Evolutionary conservation across 495 filamentous ascomycete species (phyloP).

Genomic region (Penicillium subrubescens): DNA sequence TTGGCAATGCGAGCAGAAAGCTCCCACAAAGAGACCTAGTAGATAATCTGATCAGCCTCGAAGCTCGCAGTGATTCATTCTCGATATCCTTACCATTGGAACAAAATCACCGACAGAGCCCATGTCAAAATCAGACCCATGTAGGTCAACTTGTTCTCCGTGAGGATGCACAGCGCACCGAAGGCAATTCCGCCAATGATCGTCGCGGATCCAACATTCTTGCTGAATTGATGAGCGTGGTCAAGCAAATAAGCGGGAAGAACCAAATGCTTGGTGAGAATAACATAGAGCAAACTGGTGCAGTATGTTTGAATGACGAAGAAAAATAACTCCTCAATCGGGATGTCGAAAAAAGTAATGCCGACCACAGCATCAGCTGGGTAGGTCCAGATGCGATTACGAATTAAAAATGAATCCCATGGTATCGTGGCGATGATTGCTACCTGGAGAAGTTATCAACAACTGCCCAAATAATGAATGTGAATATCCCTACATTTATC

Average conservation of each 20-base stretch:
- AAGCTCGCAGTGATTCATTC: not conserved
- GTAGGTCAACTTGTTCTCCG: slow-evolving; percentile 45
- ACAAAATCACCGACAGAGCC: slow-evolving; percentile 61
- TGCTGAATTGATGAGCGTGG: slow-evolving; percentile 15
- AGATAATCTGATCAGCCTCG: not conserved
- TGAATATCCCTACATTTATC: slow-evolving; percentile 37
- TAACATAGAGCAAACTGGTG: slow-evolving; percentile 63
- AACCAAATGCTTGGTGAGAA: slow-evolving; percentile 63
- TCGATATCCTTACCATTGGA: slow-evolving; percentile 54
- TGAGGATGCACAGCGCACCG: not conserved
- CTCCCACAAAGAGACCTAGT: not conserved
- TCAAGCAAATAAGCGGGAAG: slow-evolving; percentile 53
- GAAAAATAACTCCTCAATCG: slow-evolving; percentile 71
- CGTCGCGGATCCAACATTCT: not conserved
- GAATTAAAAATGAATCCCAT: slow-evolving; percentile 73
- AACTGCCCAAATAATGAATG: not conserved
- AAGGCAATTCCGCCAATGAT: slow-evolving; percentile 7
- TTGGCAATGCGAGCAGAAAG: slow-evolving; percentile 58
- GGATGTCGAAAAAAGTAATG: slow-evolving; percentile 57
- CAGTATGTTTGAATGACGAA: slow-evolving; percentile 76
- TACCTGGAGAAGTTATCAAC: slow-evolving; percentile 34
- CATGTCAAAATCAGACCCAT: slow-evolving; percentile 67
- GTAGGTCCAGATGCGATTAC: slow-evolving; percentile 66
- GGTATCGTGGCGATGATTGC: slow-evolving; percentile 64
- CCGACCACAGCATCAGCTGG: slow-evolving; percentile 61